A percentile compares a stretch with the other conserved stretches of the same genome.
Evolutionary conservation across 2,329 filamentous ascomycete species (phyloP).

Genomic region (Trichoderma sp.): DNA sequence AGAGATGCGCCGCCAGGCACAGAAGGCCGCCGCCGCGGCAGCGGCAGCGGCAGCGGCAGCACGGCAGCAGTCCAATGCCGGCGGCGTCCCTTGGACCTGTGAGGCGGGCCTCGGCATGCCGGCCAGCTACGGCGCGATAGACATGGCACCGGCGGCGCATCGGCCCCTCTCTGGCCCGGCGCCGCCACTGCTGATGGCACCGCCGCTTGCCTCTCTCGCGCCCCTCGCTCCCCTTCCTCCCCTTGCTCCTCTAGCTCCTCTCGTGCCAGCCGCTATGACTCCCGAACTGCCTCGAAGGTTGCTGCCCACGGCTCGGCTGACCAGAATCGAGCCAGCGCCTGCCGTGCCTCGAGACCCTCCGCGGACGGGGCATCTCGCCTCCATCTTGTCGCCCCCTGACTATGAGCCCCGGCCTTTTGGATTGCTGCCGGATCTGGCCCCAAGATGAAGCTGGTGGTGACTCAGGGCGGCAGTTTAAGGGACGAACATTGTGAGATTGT

Average conservation of each 20-base stretch:
- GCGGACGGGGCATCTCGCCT: conserved; percentile 44
- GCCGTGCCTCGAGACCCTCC: conserved; percentile 33
- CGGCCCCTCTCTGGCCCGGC: neutral
- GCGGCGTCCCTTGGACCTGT: too few species aligned
- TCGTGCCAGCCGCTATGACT: neutral
- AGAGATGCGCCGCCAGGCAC: conserved; percentile 3
- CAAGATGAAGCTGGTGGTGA: neutral
- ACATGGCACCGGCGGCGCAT: neutral
- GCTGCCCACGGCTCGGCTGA: conserved; percentile 1
- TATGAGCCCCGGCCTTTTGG: conserved; percentile 17
- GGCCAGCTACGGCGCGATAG: neutral
- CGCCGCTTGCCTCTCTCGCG: neutral
- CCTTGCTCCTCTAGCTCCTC: neutral
- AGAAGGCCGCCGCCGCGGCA: neutral
- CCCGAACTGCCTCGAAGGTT: conserved; percentile 2
- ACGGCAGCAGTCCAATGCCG: too few species aligned
- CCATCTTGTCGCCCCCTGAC: conserved; percentile 29
- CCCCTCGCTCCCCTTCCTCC: too few species aligned
- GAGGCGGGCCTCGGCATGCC: neutral
- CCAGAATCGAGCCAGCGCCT: conserved; percentile 6
- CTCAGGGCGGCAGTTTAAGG: neutral
- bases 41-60: neutral
- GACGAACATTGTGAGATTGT: neutral
- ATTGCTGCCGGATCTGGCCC: neutral
- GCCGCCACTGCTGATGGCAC: neutral